phyloP scores from a whole-genome alignment of 2,329 filamentous ascomycete genomes.

The Emericellopsis atlantica region DNA sequence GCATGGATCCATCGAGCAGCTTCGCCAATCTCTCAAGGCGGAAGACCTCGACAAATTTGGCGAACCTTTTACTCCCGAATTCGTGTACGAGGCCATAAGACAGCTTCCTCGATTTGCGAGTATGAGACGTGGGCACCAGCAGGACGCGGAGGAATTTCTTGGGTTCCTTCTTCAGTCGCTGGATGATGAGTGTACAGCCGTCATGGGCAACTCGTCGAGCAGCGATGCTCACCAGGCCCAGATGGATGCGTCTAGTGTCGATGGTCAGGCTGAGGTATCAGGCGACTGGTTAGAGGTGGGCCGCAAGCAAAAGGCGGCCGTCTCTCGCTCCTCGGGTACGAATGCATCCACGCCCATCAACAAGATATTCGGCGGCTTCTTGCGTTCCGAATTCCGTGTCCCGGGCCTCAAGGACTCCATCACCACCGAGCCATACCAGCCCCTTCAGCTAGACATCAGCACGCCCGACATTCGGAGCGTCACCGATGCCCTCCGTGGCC shows the following conservation, averaged over 20 bases:
- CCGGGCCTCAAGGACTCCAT: constrained; percentile 83
- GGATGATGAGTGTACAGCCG: constrained; percentile 78
- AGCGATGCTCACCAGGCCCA: constrained; percentile 16
- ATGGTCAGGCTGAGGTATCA: constrained; percentile 14
- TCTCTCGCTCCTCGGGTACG: constrained; percentile 76
- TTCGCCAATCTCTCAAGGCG: constrained; percentile 62
- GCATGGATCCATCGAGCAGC: constrained; percentile 59
- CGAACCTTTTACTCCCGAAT: constrained; percentile 83
- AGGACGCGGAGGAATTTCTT: constrained; percentile 95
- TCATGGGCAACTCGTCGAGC: constrained; percentile 39
- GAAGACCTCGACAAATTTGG: constrained; percentile 84
- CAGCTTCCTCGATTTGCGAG: constrained; percentile 77
- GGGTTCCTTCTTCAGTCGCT: constrained; percentile 86
- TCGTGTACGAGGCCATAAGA: constrained; percentile 87
- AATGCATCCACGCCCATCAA: constrained; percentile 71
- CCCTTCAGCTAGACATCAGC: constrained; percentile 88
- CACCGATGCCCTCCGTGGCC: constrained; percentile 72
- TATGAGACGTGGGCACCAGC: constrained; percentile 92
- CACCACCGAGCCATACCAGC: constrained; percentile 86
- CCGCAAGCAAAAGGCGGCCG: constrained; percentile 73
- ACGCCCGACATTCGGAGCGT: constrained; percentile 81
- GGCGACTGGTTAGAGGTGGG: constrained; percentile 84
- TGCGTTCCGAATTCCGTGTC: constrained; percentile 80
- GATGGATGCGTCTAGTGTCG: constrained; percentile 12
- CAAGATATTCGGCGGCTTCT: constrained; percentile 85